phyloP scores from a whole-genome alignment of 352 stramenopile species.

The Globisporangium emineosum region DNA sequence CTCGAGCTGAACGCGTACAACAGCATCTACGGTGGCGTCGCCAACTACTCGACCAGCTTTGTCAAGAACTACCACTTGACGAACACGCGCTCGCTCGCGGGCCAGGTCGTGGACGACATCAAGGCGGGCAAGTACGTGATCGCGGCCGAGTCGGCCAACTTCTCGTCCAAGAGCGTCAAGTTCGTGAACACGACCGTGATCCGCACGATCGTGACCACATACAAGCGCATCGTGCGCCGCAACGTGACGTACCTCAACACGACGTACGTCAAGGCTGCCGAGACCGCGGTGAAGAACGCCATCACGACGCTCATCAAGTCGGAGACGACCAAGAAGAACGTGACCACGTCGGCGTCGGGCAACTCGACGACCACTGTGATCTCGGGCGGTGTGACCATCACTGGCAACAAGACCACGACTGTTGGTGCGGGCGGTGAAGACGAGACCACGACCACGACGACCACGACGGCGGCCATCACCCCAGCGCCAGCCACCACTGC shows the following conservation, averaged over 20 bases:
- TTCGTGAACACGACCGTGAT: conserved; percentile 45
- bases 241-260: conserved; percentile 27
- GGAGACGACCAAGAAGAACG: conserved; percentile 10
- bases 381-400: conserved; percentile 13
- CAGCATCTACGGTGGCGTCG: conserved; percentile 39
- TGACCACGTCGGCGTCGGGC: conserved; percentile 21
- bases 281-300: conserved; percentile 18
- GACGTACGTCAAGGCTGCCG: conserved; percentile 26
- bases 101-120: conserved; percentile 49
- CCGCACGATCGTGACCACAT: conserved; percentile 25
- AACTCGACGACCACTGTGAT: conserved; percentile 13
- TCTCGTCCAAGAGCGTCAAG: conserved; percentile 31
- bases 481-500: conserved; percentile 11
- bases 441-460: conserved; percentile 16
- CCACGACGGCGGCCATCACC: conserved; percentile 10
- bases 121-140: conserved; percentile 41
- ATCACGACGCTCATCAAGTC: conserved; percentile 11
- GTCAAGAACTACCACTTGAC: conserved; percentile 54
- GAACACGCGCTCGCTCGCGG: conserved; percentile 41
- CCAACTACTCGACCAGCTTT: conserved; percentile 45
- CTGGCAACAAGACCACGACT: conserved; percentile 16
- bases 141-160: conserved; percentile 36
- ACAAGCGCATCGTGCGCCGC: conserved; percentile 22
- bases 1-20: conserved; percentile 62
- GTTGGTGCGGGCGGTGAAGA: conserved; percentile 7